Base-by-base conservation (phyloP, 768 basidiomycete species). In the Lactarius deliciosus region DNA sequence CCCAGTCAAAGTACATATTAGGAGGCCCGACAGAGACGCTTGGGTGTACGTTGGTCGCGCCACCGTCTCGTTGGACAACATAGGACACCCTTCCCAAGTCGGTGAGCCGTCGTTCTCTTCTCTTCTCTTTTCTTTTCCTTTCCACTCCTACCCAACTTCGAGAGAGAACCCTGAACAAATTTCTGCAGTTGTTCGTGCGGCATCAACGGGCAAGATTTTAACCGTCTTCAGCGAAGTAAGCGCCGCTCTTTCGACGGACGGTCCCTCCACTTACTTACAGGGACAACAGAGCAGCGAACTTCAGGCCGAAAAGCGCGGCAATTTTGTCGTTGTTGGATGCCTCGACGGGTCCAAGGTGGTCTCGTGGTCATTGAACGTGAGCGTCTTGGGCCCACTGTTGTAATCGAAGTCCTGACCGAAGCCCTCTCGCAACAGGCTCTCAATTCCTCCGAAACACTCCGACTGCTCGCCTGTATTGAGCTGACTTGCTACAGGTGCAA, bases 221-320 rank as follows among this genome's bases (percentile, higher is more conserved):
- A 80, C 85, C 13, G 81, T 85, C 38, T 93, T 93, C 70, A 81
- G 81, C 74, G 91, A 92, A 81, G 90, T 88, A 62, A 68, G 83
- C 76, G 30, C 43, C 13, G 34, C 34, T 50, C 54, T 60, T 36
- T 59, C 15, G 45, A 25, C 22, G n/a, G 18, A 34, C 22, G 64
- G 9, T 9, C 22, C n/a, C 28, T 64, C 59, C 65, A 65, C 68
- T 69, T 66, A 45, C 60, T 68, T 47, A 65, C 60, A 15, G 25
- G 64, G 47, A 56, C 64, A 41, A 53, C 58, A 90, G 88, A 73
- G 80, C 28, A 85, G 85, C 64, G 87, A 92, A 74, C 77, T 93
- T 43, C 90, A 92, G 78, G 91, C 91, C 20, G 92, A 94, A 77
- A 91, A 90, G 77, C 84, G 92, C 69, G 92, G 92, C 61, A 93